Conservation (phyloP, 306 rosid genomes). For the Ormosia emarginata region DNA sequence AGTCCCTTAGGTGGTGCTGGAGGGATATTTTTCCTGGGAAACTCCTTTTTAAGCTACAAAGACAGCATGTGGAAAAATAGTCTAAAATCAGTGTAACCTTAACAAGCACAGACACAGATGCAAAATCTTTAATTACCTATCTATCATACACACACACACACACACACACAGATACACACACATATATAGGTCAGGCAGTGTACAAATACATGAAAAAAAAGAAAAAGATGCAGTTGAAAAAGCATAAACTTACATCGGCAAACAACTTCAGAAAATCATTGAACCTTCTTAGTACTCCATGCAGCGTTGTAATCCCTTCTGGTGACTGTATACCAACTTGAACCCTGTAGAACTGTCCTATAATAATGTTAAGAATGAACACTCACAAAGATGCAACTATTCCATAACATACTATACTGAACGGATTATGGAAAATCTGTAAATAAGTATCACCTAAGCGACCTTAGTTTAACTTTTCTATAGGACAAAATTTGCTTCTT, state of each 20-base stretch:
- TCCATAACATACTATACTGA: conserved; percentile 1
- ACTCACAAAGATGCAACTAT: conserved; percentile 20
- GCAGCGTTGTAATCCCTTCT: conserved; percentile 65
- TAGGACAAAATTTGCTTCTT: not conserved
- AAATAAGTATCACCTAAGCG: not conserved
- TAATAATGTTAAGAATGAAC: conserved; percentile 56
- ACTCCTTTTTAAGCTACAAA: conserved; percentile 71
- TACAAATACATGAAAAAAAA: not conserved
- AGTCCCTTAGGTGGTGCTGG: conserved; percentile 95
- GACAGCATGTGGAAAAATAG: conserved; percentile 19
- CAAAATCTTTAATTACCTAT: not conserved
- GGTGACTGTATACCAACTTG: conserved; percentile 95
- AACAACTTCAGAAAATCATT: conserved; percentile 88
- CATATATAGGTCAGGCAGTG: not conserved
- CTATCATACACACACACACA: not conserved
- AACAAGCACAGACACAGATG: conserved; percentile 6
- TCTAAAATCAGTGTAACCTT: conserved; percentile 21
- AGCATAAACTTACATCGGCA: conserved; percentile 65
- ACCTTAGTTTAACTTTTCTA: conserved; percentile 4
- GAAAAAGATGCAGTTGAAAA: not conserved
- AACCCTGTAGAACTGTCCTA: conserved; percentile 98
- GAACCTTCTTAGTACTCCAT: conserved; percentile 81
- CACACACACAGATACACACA: not conserved
- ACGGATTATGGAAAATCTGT: not conserved
- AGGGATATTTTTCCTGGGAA: conserved; percentile 79